phyloP scores from a whole-genome alignment of 768 basidiomycete genomes.

The Suillus luteus region DNA sequence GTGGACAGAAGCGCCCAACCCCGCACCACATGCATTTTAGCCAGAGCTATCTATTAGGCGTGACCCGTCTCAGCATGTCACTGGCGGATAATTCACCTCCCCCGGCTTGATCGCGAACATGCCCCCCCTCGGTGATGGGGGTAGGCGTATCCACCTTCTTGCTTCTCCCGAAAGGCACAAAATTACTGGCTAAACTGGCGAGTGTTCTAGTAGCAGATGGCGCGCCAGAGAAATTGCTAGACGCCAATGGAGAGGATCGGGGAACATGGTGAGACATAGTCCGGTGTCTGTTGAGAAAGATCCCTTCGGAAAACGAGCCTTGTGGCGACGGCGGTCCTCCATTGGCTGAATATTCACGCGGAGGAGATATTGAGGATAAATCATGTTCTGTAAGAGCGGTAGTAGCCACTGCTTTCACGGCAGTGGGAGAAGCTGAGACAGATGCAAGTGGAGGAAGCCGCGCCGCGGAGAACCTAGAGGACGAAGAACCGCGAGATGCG shows the following conservation, averaged over 20 bases:
- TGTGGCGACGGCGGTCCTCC: constrained; percentile 59
- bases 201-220: constrained; percentile 53
- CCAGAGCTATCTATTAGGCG: not conserved
- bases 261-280: constrained; percentile 63
- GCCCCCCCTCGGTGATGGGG: constrained; percentile 30
- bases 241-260: constrained; percentile 48
- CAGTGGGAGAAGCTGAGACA: constrained; percentile 40
- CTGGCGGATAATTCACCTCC: constrained; percentile 38
- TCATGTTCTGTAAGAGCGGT: constrained; percentile 65
- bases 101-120: constrained; percentile 20
- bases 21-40: not conserved
- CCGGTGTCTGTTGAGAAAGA: constrained; percentile 48
- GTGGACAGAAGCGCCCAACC: not conserved
- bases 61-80: constrained; percentile 36
- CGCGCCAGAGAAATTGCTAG: constrained; percentile 14
- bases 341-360: constrained; percentile 25
- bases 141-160: constrained; percentile 34
- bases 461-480: constrained; percentile 67
- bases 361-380: constrained; percentile 46
- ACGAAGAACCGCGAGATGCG: constrained; percentile 66
- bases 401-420: constrained; percentile 64
- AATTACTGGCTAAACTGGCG: constrained; percentile 62
- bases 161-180: constrained; percentile 64
- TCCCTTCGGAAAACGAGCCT: constrained; percentile 62
- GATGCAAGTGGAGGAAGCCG: constrained; percentile 63